Evolutionary conservation across 2,329 filamentous ascomycete species (phyloP), one percentile per base, ranked within the genome.

Genomic region (Trichophyton equinum): DNA sequence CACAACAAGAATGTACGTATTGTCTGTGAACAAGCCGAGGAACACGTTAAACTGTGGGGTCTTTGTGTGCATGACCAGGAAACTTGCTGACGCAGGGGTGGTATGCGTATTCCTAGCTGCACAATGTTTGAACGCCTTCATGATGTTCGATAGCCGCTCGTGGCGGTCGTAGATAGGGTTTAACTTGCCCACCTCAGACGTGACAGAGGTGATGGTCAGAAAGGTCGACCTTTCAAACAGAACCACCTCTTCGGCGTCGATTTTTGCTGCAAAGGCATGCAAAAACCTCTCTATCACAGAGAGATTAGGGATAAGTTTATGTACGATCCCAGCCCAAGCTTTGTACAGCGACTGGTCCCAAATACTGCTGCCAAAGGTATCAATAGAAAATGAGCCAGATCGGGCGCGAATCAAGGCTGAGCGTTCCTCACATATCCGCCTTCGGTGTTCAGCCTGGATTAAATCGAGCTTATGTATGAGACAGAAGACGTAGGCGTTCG

Each of bases 391-490:
- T 18, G 79, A 75, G 61, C 83, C 81, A 61, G 88, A 91, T 70
- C 89, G 89, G 65, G 85, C 82, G 62, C 86, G 83, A 64, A 96
- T 89, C 60, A 91, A 79, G 33, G 83, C 80, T 25, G 91, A 86
- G 63, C 90, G 86, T 68, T 95, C 88, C 64, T 92, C 86, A 74
- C 95, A 96, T 65, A 96, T 84, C 62, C 84, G 79, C 70, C 91
- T 86, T 63, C 91, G 88, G 66, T 87, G 84, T 61, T 87, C 83
- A 44, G 85, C 83, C 66, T 91, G 88, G 57, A 97, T 90, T 27
- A 99, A 83, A 73, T 99, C 94, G 88, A 99, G 96, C 77, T 99
- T 99, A 85, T 99, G 94, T 66, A 99, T 88, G 51, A 99, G 84
- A 64, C 94, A 88, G 76, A 97, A 99, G 69, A 99, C 86, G 72